These are phyloP conservation scores for Saraca asoca DNA, from an alignment of 331 rosid genomes.

Conservation along the genomic window DNA sequence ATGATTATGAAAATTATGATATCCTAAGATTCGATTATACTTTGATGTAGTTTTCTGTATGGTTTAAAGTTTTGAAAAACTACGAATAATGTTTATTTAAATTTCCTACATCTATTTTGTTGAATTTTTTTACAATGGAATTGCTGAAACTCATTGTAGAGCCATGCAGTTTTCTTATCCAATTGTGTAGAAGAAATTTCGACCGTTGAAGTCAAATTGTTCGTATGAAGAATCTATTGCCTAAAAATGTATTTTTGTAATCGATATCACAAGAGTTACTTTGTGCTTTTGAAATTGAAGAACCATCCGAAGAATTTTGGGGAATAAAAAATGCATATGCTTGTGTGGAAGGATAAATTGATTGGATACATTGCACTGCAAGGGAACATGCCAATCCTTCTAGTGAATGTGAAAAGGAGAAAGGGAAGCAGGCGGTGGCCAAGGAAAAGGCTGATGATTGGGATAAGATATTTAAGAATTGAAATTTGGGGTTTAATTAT, in stretches of 20 bases:
- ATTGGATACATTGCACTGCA: slow-evolving; percentile 69
- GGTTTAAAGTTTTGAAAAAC: too few species aligned
- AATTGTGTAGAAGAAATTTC: too few species aligned
- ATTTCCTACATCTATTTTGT: too few species aligned
- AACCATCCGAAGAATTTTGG: slow-evolving; percentile 72
- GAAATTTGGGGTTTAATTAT: slow-evolving; percentile 10
- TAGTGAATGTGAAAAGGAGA: slow-evolving; percentile 48
- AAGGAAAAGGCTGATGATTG: slow-evolving; percentile 33
- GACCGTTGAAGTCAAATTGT: slow-evolving; percentile 65
- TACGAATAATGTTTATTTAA: too few species aligned
- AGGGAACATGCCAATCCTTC: slow-evolving; percentile 65
- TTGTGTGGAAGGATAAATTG: slow-evolving; percentile 71
- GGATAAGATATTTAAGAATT: background rate
- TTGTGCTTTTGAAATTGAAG: slow-evolving; percentile 67
- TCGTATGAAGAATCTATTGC: too few species aligned
- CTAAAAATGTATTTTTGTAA: slow-evolving; percentile 57
- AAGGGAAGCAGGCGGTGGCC: slow-evolving; percentile 20
- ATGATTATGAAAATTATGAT: too few species aligned
- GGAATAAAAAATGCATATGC: slow-evolving; percentile 68
- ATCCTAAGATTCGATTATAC: too few species aligned
- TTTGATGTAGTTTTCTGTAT: too few species aligned
- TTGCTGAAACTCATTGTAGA: too few species aligned
- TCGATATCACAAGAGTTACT: slow-evolving; percentile 64
- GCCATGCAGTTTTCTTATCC: too few species aligned
- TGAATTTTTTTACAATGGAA: too few species aligned